Evolutionary conservation across 768 basidiomycete species (phyloP).

Genomic region (Tulasnella calospora): DNA sequence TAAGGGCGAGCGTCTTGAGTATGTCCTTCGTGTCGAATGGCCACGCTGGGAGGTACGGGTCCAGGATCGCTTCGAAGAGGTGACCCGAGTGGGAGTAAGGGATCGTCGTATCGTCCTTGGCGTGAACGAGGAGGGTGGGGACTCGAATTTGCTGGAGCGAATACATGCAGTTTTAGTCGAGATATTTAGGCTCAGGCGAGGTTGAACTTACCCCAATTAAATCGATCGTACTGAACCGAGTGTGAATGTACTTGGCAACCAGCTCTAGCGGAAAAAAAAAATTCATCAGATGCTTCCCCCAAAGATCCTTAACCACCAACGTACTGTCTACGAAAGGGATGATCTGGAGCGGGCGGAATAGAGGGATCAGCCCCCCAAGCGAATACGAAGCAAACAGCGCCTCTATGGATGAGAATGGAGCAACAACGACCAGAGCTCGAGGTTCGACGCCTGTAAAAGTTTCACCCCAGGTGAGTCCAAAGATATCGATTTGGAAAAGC

Average conservation of each 20-base stretch:
- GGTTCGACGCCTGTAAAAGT: slow-evolving; percentile 32
- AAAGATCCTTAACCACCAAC: slow-evolving; percentile 34
- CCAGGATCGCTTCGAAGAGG: slow-evolving; percentile 64
- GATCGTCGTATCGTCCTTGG: slow-evolving; percentile 70
- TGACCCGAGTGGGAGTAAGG: slow-evolving; percentile 60
- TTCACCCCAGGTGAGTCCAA: not conserved
- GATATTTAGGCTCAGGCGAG: slow-evolving; percentile 4
- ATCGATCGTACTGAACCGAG: slow-evolving; percentile 60
- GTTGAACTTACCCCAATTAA: slow-evolving; percentile 50
- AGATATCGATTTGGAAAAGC: not conserved
- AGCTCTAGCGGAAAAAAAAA: slow-evolving; percentile 45
- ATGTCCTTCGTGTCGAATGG: slow-evolving; percentile 37
- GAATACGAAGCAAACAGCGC: slow-evolving; percentile 63
- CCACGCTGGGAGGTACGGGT: slow-evolving; percentile 54
- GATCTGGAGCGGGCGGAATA: slow-evolving; percentile 62
- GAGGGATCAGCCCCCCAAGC: slow-evolving; percentile 60
- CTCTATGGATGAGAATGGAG: slow-evolving; percentile 55
- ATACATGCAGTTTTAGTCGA: not conserved
- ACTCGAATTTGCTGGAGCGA: slow-evolving; percentile 55
- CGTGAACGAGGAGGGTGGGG: slow-evolving; percentile 68
- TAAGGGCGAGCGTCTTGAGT: slow-evolving; percentile 45
- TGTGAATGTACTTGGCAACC: slow-evolving; percentile 49
- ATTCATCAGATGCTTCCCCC: slow-evolving; percentile 14
- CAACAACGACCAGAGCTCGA: slow-evolving; percentile 49
- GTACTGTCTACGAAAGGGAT: slow-evolving; percentile 60